Evolutionary conservation across 2,329 filamentous ascomycete genomes (phyloP).

Genomic region (Lachnellula willkommii): DNA sequence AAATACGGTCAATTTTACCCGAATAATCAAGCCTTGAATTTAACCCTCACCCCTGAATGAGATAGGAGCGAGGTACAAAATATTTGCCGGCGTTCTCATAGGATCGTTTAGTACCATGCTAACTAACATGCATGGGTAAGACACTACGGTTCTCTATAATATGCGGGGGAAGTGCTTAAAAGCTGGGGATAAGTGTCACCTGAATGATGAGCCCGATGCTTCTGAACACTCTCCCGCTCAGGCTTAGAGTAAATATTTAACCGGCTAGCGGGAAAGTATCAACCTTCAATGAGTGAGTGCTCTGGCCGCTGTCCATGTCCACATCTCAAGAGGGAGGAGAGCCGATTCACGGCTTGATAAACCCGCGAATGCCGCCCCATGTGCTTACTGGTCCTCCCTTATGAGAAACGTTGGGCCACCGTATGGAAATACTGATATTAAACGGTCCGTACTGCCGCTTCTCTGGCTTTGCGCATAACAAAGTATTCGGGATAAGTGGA

Average conservation of each 20-base stretch:
- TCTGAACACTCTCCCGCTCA: neutral
- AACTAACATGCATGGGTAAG: neutral
- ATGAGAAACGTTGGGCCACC: conserved; percentile 4
- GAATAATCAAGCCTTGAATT: neutral
- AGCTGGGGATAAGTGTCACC: conserved; percentile 5
- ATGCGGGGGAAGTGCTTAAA: conserved; percentile 9
- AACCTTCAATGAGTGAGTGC: conserved; percentile 6
- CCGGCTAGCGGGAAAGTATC: conserved; percentile 1
- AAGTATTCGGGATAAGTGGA: conserved; percentile 10
- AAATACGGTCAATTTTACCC: neutral
- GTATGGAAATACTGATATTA: conserved; percentile 12
- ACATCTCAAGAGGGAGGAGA: conserved; percentile 5
- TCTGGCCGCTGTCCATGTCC: neutral
- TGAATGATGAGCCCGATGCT: conserved; percentile 1
- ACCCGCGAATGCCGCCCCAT: conserved; percentile 5
- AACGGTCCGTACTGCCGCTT: conserved; percentile 17
- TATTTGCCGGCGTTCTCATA: neutral
- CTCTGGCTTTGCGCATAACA: conserved; percentile 11
- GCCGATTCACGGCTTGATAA: conserved; percentile 13
- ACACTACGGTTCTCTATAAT: neutral
- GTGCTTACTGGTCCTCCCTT: conserved; percentile 6
- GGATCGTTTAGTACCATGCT: neutral
- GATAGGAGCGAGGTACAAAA: neutral
- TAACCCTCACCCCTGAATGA: conserved; percentile 1
- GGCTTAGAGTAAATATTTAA: neutral